Evolutionary conservation across 352 stramenopile genomes (phyloP), one percentile per base, ranked within the genome.

Genomic region (Paralagenidium karlingii): DNA sequence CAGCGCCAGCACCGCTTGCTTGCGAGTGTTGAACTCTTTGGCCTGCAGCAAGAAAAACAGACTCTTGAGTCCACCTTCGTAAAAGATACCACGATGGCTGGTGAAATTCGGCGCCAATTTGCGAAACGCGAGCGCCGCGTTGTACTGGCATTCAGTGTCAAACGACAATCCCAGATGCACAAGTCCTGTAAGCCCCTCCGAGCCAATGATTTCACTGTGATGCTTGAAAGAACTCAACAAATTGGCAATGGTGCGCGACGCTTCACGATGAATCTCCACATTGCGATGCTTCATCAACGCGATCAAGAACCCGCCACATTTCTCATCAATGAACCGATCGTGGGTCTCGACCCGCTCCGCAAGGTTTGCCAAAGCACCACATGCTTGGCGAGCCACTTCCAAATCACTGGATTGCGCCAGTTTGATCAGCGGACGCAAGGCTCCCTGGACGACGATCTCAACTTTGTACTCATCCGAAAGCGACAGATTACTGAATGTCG

Each of bases 331-430:
- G 27, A 98, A 95, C 22, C 68, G 51, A n/a, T 75, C 55, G 58
- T 98, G 94, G 2, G 87, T 97, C 24, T 96, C 81, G 16, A 96
- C 51, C 34, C 97, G 87, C 50, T 98, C 93, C 2, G 91, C 85
- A 1, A 98, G 56, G 49, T 98, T 98, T 16, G 86, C 91, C 2
- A 98, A 63, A 18, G 90, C 79, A 9, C 89, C 86, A 24, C 96
- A 91, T 15, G 87, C 77, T 38, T 97, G 80, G 5, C 83, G 75
- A 1, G 90, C 83, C 5, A 96, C 89, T 38, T 97, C 91, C 10
- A 92, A 52, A 47, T 98, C 90, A 8, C 75, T 55, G 20, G 81
- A 95, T 58, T 95, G 79, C 4, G 77, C 67, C 30, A 97, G 61
- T 27, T 79, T 58, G 11, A 95, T 69, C 27, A 97, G 54, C 19